Conservation (phyloP, 2,329 filamentous ascomycete species). For the Exophiala xenobiotica region DNA sequence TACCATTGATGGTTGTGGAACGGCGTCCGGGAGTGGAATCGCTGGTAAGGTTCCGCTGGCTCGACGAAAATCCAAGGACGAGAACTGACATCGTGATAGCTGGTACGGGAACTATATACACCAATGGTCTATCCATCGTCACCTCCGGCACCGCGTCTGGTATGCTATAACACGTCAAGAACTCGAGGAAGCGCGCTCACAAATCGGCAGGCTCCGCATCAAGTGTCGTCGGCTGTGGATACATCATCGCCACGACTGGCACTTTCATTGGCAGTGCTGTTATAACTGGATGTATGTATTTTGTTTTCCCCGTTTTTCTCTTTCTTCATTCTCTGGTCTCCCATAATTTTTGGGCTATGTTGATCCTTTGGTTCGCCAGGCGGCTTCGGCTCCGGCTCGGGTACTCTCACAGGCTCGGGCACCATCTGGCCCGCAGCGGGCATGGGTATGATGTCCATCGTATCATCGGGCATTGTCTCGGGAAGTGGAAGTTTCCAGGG, state of each 20-base stretch:
- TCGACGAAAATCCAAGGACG: not conserved
- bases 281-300: constrained; percentile 26
- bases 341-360: too few species aligned
- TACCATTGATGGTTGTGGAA: constrained; percentile 25
- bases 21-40: constrained; percentile 25
- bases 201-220: constrained; percentile 12
- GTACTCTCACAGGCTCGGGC: constrained; percentile 25
- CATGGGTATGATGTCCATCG: constrained; percentile 18
- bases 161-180: not conserved
- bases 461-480: constrained; percentile 22
- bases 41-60: constrained; percentile 15
- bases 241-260: constrained; percentile 24
- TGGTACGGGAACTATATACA: constrained; percentile 18
- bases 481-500: constrained; percentile 26
- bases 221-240: constrained; percentile 25
- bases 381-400: constrained; percentile 26
- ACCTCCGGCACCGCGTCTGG: constrained; percentile 18
- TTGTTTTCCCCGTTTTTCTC: not conserved
- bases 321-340: too few species aligned
- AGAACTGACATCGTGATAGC: constrained; percentile 5
- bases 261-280: constrained; percentile 24
- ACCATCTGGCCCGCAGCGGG: constrained; percentile 24
- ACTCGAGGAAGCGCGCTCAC: not conserved
- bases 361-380: too few species aligned
- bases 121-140: constrained; percentile 6